Evolutionary conservation across 1,284 basidiomycete species (phyloP).

Genomic region (Ceratorhiza oryzae-sativae): DNA sequence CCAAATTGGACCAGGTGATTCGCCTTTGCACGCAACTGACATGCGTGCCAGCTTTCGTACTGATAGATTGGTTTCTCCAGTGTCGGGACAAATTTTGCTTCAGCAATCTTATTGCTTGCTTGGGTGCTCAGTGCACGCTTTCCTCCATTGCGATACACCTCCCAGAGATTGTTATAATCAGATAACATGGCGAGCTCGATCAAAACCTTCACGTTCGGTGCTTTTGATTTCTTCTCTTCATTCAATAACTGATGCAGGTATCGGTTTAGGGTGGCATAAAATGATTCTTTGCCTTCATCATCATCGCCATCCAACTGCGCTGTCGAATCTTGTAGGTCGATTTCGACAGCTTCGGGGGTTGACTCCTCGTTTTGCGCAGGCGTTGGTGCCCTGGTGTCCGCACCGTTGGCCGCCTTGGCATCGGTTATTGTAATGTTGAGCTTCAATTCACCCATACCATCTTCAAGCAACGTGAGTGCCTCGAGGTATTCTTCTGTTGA

Average conservation of each 20-base stretch:
- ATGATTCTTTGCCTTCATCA: not conserved
- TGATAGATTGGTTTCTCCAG: not conserved
- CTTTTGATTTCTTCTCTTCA: conserved; percentile 6
- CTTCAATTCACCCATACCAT: not conserved
- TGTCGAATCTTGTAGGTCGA: not conserved
- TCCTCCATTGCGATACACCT: not conserved
- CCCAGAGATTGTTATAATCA: conserved; percentile 1
- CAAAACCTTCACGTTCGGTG: not conserved
- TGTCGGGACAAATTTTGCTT: not conserved
- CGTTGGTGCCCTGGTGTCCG: not conserved
- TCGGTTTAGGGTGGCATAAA: not conserved
- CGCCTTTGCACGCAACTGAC: not conserved
- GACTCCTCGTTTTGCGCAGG: not conserved
- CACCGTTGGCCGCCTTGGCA: not conserved
- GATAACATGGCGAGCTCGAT: not conserved
- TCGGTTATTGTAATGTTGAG: no score
- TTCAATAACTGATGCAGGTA: not conserved
- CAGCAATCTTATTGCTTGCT: conserved; percentile 1
- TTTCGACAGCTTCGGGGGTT: not conserved
- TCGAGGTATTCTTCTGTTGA: not conserved
- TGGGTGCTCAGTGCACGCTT: not conserved
- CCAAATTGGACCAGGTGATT: not conserved
- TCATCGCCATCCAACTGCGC: not conserved
- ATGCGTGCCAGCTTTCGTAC: not conserved
- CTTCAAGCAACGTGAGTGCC: not conserved